Conservation (phyloP, 2,329 filamentous ascomycete genomes). For the Eurotiales sp. region DNA sequence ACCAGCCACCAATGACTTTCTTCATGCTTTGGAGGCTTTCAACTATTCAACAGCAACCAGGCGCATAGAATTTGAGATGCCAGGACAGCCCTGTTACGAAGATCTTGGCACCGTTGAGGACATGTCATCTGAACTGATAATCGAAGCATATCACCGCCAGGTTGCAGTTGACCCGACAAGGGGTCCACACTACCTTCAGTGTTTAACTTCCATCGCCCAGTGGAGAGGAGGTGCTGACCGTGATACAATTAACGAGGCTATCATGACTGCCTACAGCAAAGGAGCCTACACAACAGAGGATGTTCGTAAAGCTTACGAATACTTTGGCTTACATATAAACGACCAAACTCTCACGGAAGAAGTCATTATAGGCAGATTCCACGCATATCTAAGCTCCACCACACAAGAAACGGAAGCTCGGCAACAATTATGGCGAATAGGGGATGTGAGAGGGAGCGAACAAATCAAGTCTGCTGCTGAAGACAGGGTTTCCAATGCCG, state of each 20-base stretch:
- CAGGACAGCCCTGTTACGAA: conserved; percentile 48
- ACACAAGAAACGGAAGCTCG: conserved; percentile 55
- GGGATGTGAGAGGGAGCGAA: conserved; percentile 54
- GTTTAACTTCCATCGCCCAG: conserved; percentile 57
- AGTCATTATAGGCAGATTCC: conserved; percentile 60
- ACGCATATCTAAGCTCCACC: conserved; percentile 55
- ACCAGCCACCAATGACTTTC: conserved; percentile 38
- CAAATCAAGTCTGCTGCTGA: conserved; percentile 57
- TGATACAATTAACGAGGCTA: conserved; percentile 55
- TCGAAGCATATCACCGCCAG: conserved; percentile 62
- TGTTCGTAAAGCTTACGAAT: conserved; percentile 55
- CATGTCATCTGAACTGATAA: conserved; percentile 59
- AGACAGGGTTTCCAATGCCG: conserved; percentile 57
- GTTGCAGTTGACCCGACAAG: conserved; percentile 52
- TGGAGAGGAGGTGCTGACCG: conserved; percentile 48
- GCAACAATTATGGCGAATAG: conserved; percentile 57
- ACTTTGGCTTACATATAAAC: conserved; percentile 52
- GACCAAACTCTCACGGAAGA: conserved; percentile 52
- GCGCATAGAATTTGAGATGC: conserved; percentile 24
- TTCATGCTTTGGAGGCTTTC: conserved; percentile 30
- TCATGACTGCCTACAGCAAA: conserved; percentile 55
- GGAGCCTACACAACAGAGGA: conserved; percentile 57
- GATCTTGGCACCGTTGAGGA: conserved; percentile 60
- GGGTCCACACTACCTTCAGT: conserved; percentile 61
- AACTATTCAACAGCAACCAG: conserved; percentile 29